Evolutionary conservation across 257 asterid species (phyloP), one percentile per base, ranked within the genome.

Genomic region (Rhazya stricta): DNA sequence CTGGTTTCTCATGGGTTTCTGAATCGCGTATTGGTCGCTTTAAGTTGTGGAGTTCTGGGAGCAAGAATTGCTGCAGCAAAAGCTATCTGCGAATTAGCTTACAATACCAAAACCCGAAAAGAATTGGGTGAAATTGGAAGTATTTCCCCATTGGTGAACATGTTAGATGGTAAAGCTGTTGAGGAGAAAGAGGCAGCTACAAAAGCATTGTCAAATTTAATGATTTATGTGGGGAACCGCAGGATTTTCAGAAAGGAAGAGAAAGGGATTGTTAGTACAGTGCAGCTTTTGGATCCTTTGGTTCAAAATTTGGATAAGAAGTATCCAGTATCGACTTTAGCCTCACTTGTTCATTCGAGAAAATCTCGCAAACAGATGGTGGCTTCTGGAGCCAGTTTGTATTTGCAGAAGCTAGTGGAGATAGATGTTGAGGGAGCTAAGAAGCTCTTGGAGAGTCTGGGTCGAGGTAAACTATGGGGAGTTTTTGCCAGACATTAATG

Each of bases 151-250:
- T 79, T 94, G 13, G 90, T 89, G 45, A 84, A 79, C 39, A 86
- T 90, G 92, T 60, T 89, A 21, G 99, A 94, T 37, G 93, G 96
- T 9, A 94, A 94, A 72, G 89, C 91, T 0, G 68, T 77, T 0
- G 93, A 90, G 80, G 99, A 94, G 87, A 94, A 85, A 82, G 94
- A 83, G 68, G 91, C 92, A 0, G 96, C 94, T 0, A 88, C 91
- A 0, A 88, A 85, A 68, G 82, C 88, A 12, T 80, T 94, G n/a
- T 82, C 94, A 3, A 78, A 53, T 70, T 80, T 92, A 36, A 68
- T 92, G 90, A 81, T 42, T 72, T 88, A 78, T 19, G 84, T 72
- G 0, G 93, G 90, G 16, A 92, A 94, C 70, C 69, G 90, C 66
- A 87, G 83, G 85, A 76, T 90, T 41, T 89, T 90, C 69, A 78